Base-by-base conservation (phyloP, 176 grass and related monocot species). In the Rhipidocladum racemiflorum region DNA sequence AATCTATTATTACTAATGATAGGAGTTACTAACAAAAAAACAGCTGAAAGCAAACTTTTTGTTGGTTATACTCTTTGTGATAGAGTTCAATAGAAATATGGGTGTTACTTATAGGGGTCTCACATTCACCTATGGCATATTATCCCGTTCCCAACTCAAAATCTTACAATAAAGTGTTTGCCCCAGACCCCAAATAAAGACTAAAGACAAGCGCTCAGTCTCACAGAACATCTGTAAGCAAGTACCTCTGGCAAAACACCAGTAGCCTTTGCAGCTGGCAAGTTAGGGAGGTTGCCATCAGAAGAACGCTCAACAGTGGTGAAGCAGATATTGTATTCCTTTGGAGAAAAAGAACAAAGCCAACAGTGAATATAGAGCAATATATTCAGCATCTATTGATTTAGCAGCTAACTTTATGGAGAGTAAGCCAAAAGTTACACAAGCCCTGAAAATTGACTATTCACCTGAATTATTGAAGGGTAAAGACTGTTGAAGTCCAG, bases 281-380 rank as follows among this genome's bases (percentile, higher is more conserved):
- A 84, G 85, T 65, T 95, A 83, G 93, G 96, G 21, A 77, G 36
- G 50, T 61, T 76, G 68, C 90, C 82, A 81, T 99, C 96, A 77
- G 79, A 63, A 78, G 87, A 90, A 57, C 91, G 87, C 40, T 95
- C 96, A 79, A 99, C 91, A 59, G 96, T 99, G 62, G 92, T 99
- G 77, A 99, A 99, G 79, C 96, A 99, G 62, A 99, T 99, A 80
- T 99, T 95, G 79, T 88, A 99, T 85, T 99, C 96, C 96, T 99
- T 55, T 59, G 64, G 30, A 34, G 46, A 68, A 68, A 87, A 80
- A 81, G 39, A 72, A 89, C 64, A 78, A 83, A 76, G 23, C 1
- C 27, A 61, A 23, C 51, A 84, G 62, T 82, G 18, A 90, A 75
- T 67, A 27, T 51, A 77, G 36, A 46, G 2, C 20, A 61, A 55